Base-by-base conservation (phyloP, 768 basidiomycete species). In the Tricholoma bakamatsutake region DNA sequence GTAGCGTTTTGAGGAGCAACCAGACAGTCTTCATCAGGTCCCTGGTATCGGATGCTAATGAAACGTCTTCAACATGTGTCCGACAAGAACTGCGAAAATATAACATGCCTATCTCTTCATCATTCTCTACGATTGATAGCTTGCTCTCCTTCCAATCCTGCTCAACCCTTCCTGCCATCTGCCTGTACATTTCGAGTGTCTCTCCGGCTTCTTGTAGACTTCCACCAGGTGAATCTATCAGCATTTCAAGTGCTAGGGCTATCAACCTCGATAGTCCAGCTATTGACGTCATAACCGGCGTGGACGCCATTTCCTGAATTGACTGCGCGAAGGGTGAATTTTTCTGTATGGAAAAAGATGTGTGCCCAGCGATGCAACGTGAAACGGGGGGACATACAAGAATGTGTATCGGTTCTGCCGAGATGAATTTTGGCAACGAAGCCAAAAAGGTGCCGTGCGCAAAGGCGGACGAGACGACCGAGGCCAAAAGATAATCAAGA, bases 1-100 rank as follows among this genome's bases (percentile, higher is more conserved):
- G 72, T 0, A 90, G 66, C 0, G 85, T 88, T 68, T 91, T 93
- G 62, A 90, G 75, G 24, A 80, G 74, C 2, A 72, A 71, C 90
- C 90, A 93, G 8, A 84, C 73, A 2, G 75, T 69, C n/a, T 74
- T 76, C 2, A 75, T 66, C 17, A 81, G 57, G 24, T 75, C 72
- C 30, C 72, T 76, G 0, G 78, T 74, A 34, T 76, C 76, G 13
- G 73, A 68, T 7, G 73, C 80, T 82, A 57, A 37, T 45, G 8
- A 50, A 28, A 56, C 40, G 17, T 54, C 39, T 12, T 42, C 12
- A 28, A 55, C 35, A 39, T n/a, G 28, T 30, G 28, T 31, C 46
- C 15, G 28, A 30, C 28, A 8, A 30, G 18, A 8, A 15, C 24
- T 17, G 18, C 8, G 8, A 24, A 42, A 18, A 48, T 48, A 50